Conservation (phyloP, 805 yeast genomes). For the Myxozyma melibiosi region DNA sequence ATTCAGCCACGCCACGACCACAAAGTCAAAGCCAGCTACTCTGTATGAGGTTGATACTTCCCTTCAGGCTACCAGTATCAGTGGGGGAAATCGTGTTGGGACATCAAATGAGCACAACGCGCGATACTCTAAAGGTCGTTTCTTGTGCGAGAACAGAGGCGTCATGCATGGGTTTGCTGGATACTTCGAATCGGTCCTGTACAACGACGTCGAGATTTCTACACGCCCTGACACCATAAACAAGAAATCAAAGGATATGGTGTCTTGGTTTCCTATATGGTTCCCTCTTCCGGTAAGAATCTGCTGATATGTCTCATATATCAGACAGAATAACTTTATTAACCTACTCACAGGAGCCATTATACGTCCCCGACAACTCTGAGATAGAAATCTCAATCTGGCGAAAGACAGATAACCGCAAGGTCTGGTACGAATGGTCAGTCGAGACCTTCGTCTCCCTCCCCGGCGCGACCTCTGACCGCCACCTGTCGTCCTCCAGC, state of each 20-base stretch:
- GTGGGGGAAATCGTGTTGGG: neutral
- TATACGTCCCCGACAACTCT: constrained; percentile 53
- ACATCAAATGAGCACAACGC: constrained; percentile 22
- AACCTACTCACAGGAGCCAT: too few species aligned
- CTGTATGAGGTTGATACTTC: neutral
- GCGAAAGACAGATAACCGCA: constrained; percentile 47
- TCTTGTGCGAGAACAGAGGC: constrained; percentile 51
- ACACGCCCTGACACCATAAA: constrained; percentile 49
- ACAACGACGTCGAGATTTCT: constrained; percentile 58
- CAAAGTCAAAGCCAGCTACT: neutral
- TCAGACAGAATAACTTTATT: neutral
- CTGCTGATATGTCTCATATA: neutral
- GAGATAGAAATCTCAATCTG: constrained; percentile 57
- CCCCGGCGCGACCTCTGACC: constrained; percentile 33
- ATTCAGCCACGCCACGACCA: constrained; percentile 55
- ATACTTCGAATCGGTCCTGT: constrained; percentile 69
- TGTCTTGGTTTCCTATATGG: constrained; percentile 70
- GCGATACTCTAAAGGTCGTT: constrained; percentile 43
- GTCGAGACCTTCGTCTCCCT: constrained; percentile 51
- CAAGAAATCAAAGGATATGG: constrained; percentile 47
- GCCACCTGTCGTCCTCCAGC: constrained; percentile 22
- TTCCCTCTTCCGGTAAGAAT: constrained; percentile 52
- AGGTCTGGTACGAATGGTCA: constrained; percentile 72
- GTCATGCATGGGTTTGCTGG: constrained; percentile 76
- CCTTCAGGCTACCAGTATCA: neutral